Base-by-base conservation (phyloP, 139 green algal genomes). In the Pleodorina starrii region DNA sequence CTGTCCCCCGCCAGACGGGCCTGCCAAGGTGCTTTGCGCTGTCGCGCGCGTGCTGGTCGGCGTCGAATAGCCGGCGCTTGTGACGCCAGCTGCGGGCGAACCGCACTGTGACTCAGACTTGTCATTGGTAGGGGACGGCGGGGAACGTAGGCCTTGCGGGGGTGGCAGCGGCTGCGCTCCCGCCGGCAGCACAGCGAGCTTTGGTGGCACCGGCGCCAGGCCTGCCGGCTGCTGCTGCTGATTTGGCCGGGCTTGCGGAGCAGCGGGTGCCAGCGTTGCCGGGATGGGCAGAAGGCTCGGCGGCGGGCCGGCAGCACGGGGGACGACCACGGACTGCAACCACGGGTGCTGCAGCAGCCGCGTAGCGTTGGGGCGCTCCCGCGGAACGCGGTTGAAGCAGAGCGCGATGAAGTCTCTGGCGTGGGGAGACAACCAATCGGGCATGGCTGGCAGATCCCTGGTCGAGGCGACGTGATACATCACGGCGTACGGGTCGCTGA, bases 391-490 rank as follows among this genome's bases (percentile, higher is more conserved):
- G 91, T 98, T 96, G 92, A 99, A 99, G 92, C 98, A 99, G 17
- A 97, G 92, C 71, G 95, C 93, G 68, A 99, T 90, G 90, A 99
- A 99, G 88, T 99, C 97, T 40, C 92, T 93, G 57, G 93, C 97
- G 42, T 98, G 95, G 0, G 90, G 57, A 0, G 94, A 96, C 7
- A 99, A 92, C 71, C 87, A 35, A 27, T 96, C 93, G 1, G 96
- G 96, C 60, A 98, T 94, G 17, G 93, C 77, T 6, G 98, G 98
- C 11, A 94, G 95, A 35, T 94, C 96, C 60, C 95, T 96, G 46
- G 94, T 95, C 29, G 91, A 94, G 0, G 97, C 97, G 21, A 99
- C 98, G 84, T 98, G 96, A 92, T 98, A 99, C 91, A 99, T 96
- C 9, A 97, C 97, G 40, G 92, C 87, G n/a, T 93, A 86, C 14